phyloP scores from a whole-genome alignment of 805 yeast genomes.

The Wickerhamomyces mucosus region DNA sequence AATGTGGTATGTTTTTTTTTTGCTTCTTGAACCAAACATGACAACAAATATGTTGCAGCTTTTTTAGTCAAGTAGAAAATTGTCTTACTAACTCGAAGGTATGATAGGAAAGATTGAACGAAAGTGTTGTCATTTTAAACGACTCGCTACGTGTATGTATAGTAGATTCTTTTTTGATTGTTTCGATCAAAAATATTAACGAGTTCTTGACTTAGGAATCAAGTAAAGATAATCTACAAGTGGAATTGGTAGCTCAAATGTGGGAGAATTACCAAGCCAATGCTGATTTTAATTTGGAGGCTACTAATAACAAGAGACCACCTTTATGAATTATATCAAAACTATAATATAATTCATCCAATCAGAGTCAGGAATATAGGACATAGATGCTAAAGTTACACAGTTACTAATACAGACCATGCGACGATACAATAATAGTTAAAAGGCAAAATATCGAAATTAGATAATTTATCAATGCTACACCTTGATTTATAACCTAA shows the following conservation, averaged over 20 bases:
- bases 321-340: constrained; percentile 34
- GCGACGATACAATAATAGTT: too few species aligned
- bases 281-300: constrained; percentile 58
- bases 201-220: constrained; percentile 27
- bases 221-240: constrained; percentile 56
- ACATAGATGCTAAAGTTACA: too few species aligned
- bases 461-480: too few species aligned
- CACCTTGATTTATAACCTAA: too few species aligned
- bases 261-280: constrained; percentile 71
- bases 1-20: constrained; percentile 47
- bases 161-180: not conserved
- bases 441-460: too few species aligned
- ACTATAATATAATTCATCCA: too few species aligned
- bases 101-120: constrained; percentile 56
- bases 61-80: not conserved
- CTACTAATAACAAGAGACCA: constrained; percentile 54
- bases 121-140: constrained; percentile 57
- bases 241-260: constrained; percentile 65
- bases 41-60: not conserved
- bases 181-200: not conserved
- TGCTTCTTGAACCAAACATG: not conserved
- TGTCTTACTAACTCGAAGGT: constrained; percentile 1
- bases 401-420: too few species aligned
- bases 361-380: too few species aligned
- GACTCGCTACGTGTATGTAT: constrained; percentile 37